Conservation (phyloP, 768 basidiomycete species). For the Mycena indigotica region DNA sequence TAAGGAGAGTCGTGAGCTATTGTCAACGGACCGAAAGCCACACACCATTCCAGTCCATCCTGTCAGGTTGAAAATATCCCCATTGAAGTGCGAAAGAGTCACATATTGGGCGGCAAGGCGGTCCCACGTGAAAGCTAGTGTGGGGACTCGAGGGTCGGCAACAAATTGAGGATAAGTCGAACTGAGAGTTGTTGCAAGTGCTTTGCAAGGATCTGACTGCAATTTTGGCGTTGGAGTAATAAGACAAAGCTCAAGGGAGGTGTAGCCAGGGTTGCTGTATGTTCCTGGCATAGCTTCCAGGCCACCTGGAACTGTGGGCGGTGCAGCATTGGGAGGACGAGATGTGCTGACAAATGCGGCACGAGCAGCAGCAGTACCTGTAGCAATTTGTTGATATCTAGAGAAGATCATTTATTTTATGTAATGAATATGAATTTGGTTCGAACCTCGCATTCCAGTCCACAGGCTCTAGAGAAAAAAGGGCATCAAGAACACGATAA, state of each 20-base stretch:
- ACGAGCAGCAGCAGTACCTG: conserved; percentile 3
- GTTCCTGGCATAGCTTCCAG: conserved; percentile 12
- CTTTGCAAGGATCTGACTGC: conserved; percentile 5
- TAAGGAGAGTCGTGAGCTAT: not conserved
- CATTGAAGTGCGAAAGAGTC: conserved; percentile 15
- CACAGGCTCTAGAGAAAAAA: conserved; percentile 19
- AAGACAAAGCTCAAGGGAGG: conserved; percentile 10
- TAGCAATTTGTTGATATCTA: conserved; percentile 11
- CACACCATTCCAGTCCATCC: conserved; percentile 15
- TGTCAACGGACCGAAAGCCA: not conserved
- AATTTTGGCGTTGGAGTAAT: conserved; percentile 7
- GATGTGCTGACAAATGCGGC: conserved; percentile 10
- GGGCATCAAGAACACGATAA: conserved; percentile 19
- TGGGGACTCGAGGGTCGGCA: conserved; percentile 9
- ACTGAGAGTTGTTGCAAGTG: conserved; percentile 7
- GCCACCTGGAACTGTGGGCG: conserved; percentile 4
- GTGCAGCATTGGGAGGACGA: conserved; percentile 11
- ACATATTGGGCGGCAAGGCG: conserved; percentile 7
- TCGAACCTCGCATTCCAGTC: conserved; percentile 19
- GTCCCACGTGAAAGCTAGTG: conserved; percentile 19
- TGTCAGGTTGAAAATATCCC: conserved; percentile 17
- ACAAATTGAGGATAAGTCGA: conserved; percentile 4
- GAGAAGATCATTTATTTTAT: not conserved
- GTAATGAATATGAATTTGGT: too few relatives aligned
- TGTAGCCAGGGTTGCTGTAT: conserved; percentile 19